A percentile compares a stretch with the other conserved stretches of the same genome.
Conservation (phyloP, 768 basidiomycete species). For the button mushroom (Agaricus bisporus) region DNA sequence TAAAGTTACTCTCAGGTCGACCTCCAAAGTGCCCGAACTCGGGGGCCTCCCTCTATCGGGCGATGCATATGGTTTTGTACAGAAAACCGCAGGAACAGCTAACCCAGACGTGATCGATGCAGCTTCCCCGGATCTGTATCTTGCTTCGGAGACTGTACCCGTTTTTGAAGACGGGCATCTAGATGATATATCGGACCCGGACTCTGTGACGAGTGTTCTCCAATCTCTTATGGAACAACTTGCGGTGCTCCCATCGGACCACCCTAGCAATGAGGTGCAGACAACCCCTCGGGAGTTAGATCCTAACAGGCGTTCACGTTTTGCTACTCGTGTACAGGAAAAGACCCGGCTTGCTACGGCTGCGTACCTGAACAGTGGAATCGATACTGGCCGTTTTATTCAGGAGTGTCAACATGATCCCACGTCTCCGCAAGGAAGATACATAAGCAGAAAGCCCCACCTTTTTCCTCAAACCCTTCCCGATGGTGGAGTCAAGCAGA, state of each 20-base stretch:
- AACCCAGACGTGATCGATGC: conserved; percentile 20
- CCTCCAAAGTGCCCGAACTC: conserved; percentile 8
- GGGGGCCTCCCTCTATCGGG: conserved; percentile 22
- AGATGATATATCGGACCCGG: neutral
- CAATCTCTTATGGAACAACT: neutral
- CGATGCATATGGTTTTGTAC: conserved; percentile 30
- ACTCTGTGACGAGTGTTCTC: neutral
- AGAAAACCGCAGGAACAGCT: conserved; percentile 24
- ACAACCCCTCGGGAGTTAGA: conserved; percentile 2
- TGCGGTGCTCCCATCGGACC: neutral
- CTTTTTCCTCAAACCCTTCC: neutral
- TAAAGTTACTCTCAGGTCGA: neutral
- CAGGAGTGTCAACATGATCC: neutral
- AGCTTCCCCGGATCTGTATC: conserved; percentile 35
- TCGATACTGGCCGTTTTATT: neutral
- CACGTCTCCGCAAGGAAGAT: neutral
- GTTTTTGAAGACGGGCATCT: conserved; percentile 9
- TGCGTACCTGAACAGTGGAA: neutral
- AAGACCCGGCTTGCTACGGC: conserved; percentile 22
- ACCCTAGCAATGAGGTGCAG: neutral
- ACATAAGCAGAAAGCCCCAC: neutral
- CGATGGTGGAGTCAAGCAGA: neutral
- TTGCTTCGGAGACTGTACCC: conserved; percentile 11
- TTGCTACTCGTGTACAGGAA: conserved; percentile 38
- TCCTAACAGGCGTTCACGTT: conserved; percentile 25